Evolutionary conservation across 1,284 basidiomycete species (phyloP).

Genomic region (Trametes hirsuta): DNA sequence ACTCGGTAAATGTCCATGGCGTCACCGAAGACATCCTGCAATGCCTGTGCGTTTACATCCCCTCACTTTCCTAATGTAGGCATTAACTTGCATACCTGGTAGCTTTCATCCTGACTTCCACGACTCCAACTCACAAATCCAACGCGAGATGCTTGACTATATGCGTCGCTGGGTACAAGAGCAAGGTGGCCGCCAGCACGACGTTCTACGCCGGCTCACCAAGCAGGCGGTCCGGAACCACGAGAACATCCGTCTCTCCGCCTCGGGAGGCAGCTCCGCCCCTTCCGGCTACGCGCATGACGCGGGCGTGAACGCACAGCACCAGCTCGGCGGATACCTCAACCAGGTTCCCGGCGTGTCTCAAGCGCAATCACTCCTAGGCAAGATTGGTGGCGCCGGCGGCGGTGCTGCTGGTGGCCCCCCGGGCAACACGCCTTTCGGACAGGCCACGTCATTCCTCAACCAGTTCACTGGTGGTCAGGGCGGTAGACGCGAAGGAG

Average conservation of each 20-base stretch:
- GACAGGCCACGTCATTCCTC: constrained; percentile 18
- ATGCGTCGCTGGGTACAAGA: constrained; percentile 65
- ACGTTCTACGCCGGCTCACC: constrained; percentile 62
- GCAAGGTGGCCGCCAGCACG: constrained; percentile 54
- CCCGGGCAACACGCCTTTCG: constrained; percentile 11
- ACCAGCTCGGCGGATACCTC: constrained; percentile 49
- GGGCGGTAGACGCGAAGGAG: constrained; percentile 10
- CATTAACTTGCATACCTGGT: background rate
- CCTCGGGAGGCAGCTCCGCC: constrained; percentile 52
- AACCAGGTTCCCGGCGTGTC: constrained; percentile 53
- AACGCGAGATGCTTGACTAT: constrained; percentile 76
- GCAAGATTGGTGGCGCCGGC: constrained; percentile 27
- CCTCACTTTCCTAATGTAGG: background rate
- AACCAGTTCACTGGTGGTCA: constrained; percentile 14
- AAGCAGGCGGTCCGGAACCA: constrained; percentile 74
- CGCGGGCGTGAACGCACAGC: constrained; percentile 52
- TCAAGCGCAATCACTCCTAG: constrained; percentile 47
- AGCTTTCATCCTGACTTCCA: constrained; percentile 90
- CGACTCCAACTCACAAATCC: constrained; percentile 68
- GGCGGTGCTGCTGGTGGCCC: constrained; percentile 18
- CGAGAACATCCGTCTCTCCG: constrained; percentile 66
- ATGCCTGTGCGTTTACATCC: constrained; percentile 57
- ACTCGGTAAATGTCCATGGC: constrained; percentile 58
- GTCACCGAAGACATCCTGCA: constrained; percentile 73
- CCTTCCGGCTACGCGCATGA: constrained; percentile 50